Percentiles rank a stretch among this genome's conserved stretches.
phyloP scores from a whole-genome alignment of 345 rosid genomes.

The Acer campestre region DNA sequence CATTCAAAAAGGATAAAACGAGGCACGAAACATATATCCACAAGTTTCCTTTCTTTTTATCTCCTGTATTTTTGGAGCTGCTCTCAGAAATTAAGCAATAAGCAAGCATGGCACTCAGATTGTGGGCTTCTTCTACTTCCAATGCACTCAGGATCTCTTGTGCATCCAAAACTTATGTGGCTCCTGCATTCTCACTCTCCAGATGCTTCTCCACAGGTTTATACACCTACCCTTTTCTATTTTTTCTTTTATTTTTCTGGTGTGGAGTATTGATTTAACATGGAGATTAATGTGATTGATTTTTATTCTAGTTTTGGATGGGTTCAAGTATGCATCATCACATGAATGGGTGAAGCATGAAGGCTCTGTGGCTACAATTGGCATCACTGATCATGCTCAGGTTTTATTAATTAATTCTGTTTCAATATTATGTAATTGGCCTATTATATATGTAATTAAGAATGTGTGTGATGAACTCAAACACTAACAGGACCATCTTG shows the following conservation, averaged over 20 bases:
- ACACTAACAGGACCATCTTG: conserved; percentile 69
- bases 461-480: too few species aligned
- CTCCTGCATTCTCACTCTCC: conserved; percentile 61
- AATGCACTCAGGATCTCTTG: conserved; percentile 76
- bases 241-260: neutral
- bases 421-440: too few species aligned
- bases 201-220: conserved; percentile 80
- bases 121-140: conserved; percentile 97
- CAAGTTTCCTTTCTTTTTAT: conserved; percentile 8
- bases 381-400: conserved; percentile 98
- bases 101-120: conserved; percentile 70
- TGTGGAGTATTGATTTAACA: neutral
- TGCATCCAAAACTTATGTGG: conserved; percentile 44
- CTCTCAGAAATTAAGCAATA: neutral
- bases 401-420: conserved; percentile 27
- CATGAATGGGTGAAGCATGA: conserved; percentile 99
- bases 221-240: neutral
- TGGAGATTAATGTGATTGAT: neutral
- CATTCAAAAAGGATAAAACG: conserved; percentile 71
- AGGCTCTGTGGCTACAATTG: conserved; percentile 78
- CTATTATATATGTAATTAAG: too few species aligned
- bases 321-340: conserved; percentile 83
- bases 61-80: neutral
- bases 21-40: conserved; percentile 11
- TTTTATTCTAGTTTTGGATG: conserved; percentile 68